Evolutionary conservation across 2,329 filamentous ascomycete species (phyloP).

Genomic region (Herpomyces periplanetae): DNA sequence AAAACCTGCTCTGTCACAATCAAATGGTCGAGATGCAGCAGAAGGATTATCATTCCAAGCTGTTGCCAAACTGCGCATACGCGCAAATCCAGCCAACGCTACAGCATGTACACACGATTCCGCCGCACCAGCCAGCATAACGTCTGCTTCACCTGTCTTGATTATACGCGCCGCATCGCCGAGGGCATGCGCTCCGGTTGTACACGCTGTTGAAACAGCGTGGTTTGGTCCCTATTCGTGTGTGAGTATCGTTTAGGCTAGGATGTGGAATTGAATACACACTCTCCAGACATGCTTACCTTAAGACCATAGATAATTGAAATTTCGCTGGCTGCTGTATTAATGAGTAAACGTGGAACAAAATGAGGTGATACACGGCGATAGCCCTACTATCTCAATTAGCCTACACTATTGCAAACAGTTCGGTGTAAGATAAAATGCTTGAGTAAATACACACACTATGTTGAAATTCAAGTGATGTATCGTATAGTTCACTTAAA

Average conservation of each 20-base stretch:
- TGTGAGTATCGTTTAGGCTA: no score
- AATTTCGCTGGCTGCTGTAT: conserved; percentile 69
- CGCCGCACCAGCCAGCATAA: conserved; percentile 81
- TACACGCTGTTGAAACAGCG: conserved; percentile 68
- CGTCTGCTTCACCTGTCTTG: conserved; percentile 51
- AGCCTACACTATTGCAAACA: conserved; percentile 4
- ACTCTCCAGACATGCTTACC: no score
- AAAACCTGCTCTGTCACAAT: conserved; percentile 37
- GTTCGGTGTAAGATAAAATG: conserved; percentile 1
- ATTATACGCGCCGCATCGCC: conserved; percentile 82
- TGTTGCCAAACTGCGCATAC: conserved; percentile 49
- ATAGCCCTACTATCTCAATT: conserved; percentile 21
- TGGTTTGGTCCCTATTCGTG: conserved; percentile 38
- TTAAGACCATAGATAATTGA: conserved; percentile 64
- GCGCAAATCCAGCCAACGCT: conserved; percentile 58
- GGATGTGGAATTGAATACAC: no score
- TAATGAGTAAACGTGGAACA: conserved; percentile 67
- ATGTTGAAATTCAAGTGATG: conserved; percentile 31
- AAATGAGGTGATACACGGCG: conserved; percentile 74
- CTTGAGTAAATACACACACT: conserved; percentile 14
- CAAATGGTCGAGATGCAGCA: conserved; percentile 49
- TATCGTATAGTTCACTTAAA: conserved; percentile 55
- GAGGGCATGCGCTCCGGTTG: conserved; percentile 71
- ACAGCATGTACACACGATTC: conserved; percentile 88
- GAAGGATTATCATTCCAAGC: conserved; percentile 30